A percentile compares a stretch with the other conserved stretches of the same genome.
These are phyloP conservation scores for Suhomyces wounanorum DNA, from an alignment of 1,139 yeast species.

Conservation along the genomic window DNA sequence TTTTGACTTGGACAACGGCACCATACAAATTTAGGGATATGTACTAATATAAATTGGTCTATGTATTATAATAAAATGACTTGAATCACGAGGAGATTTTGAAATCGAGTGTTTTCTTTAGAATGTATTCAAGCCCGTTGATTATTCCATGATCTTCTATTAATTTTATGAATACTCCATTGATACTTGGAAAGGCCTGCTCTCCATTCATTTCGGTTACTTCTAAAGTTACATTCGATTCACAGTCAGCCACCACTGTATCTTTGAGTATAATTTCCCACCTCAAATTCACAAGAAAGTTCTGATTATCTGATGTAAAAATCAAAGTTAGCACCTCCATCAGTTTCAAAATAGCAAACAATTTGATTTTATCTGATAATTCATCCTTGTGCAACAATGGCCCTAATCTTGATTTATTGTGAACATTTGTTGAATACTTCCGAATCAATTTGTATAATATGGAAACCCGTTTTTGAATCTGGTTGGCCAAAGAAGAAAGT, in stretches of 20 bases:
- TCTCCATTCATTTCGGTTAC: slow-evolving; percentile 10
- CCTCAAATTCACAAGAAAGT: slow-evolving; percentile 14
- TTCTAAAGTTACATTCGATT: slow-evolving; percentile 21
- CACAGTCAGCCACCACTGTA: slow-evolving; percentile 30
- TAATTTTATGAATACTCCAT: slow-evolving; percentile 24
- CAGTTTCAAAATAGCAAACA: slow-evolving; percentile 25
- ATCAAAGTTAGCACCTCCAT: slow-evolving; percentile 22
- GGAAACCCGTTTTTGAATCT: slow-evolving; percentile 26
- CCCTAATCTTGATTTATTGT: slow-evolving; percentile 8
- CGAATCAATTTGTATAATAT: slow-evolving; percentile 24
- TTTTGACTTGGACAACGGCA: slow-evolving; percentile 33
- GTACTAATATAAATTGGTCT: not conserved
- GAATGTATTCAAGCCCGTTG: slow-evolving; percentile 1
- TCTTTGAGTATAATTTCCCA: slow-evolving; percentile 35
- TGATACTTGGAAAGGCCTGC: slow-evolving; percentile 11
- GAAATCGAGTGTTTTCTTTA: slow-evolving; percentile 2
- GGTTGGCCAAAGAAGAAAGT: slow-evolving; percentile 32
- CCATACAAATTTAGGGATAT: slow-evolving; percentile 15
- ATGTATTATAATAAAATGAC: slow-evolving; percentile 7
- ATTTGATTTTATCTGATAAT: slow-evolving; percentile 19
- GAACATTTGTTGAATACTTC: slow-evolving; percentile 17
- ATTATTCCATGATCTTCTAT: slow-evolving; percentile 29
- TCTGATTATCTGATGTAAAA: slow-evolving; percentile 3
- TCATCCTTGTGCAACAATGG: slow-evolving; percentile 15
- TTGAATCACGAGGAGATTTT: not conserved